A percentile compares a stretch with the other conserved stretches of the same genome.
Evolutionary conservation across 768 basidiomycete genomes (phyloP).

Genomic region (Lactarius indigo): DNA sequence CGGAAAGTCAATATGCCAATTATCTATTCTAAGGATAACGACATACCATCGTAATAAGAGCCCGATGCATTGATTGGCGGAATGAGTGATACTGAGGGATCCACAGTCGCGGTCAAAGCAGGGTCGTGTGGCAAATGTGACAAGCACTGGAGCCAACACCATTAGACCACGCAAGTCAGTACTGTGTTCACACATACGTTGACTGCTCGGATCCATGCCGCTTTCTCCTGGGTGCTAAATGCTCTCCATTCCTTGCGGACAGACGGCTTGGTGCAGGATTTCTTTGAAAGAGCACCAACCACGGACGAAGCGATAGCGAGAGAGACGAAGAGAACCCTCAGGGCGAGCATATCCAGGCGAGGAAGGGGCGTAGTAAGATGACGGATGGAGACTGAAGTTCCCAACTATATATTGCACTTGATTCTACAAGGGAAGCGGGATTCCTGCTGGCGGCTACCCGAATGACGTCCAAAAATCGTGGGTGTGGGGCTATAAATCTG

Average conservation of each 20-base stretch:
- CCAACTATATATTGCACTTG: slow-evolving; percentile 10
- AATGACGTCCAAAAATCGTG: slow-evolving; percentile 2
- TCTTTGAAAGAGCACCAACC: background rate
- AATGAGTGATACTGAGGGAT: slow-evolving; percentile 19
- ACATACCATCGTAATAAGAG: slow-evolving; percentile 26
- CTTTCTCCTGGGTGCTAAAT: slow-evolving; percentile 20
- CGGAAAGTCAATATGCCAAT: background rate
- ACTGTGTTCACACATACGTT: slow-evolving; percentile 22
- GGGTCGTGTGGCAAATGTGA: slow-evolving; percentile 24
- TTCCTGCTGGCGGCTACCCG: background rate
- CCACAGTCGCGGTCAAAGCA: slow-evolving; percentile 9
- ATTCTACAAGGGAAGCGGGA: background rate
- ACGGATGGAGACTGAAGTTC: too few relatives aligned
- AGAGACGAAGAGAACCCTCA: background rate
- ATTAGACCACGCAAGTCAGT: background rate
- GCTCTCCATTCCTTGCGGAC: slow-evolving; percentile 30
- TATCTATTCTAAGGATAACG: background rate
- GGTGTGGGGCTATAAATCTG: background rate
- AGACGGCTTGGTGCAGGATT: slow-evolving; percentile 23
- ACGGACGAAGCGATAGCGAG: background rate
- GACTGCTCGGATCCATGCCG: slow-evolving; percentile 29
- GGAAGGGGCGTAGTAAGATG: background rate
- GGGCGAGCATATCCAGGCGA: slow-evolving; percentile 1
- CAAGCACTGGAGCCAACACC: slow-evolving; percentile 14
- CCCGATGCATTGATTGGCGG: slow-evolving; percentile 21